Evolutionary conservation across 768 basidiomycete species (phyloP).

Genomic region (Naganishia onofrii): DNA sequence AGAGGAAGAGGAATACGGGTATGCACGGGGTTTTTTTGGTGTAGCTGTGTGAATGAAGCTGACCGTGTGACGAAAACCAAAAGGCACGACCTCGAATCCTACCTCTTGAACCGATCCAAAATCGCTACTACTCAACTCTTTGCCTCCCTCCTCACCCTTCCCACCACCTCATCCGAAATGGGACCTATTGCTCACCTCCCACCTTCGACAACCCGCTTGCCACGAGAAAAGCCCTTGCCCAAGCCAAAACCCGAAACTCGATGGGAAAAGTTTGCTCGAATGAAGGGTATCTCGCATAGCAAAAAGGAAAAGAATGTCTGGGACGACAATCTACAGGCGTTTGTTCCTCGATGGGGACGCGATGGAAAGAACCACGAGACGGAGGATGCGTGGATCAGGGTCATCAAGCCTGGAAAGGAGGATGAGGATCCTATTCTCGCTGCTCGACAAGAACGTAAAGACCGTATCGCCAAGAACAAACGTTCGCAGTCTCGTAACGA

Average conservation of each 20-base stretch:
- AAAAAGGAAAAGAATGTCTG: conserved; percentile 75
- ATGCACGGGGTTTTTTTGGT: too few species aligned
- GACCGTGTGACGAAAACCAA: not conserved
- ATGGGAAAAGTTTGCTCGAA: conserved; percentile 92
- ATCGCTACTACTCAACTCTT: conserved; percentile 80
- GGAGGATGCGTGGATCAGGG: conserved; percentile 87
- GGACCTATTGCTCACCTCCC: conserved; percentile 81
- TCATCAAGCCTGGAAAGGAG: conserved; percentile 77
- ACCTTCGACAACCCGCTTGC: conserved; percentile 61
- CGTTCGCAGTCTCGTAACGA: conserved; percentile 70
- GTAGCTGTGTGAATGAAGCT: not conserved
- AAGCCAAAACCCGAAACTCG: conserved; percentile 90
- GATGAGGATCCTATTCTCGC: conserved; percentile 75
- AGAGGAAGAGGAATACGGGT: conserved; percentile 81
- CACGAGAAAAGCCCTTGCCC: conserved; percentile 86
- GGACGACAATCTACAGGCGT: conserved; percentile 93
- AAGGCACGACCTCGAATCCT: conserved; percentile 75
- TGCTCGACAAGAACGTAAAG: conserved; percentile 75
- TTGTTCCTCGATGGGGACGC: conserved; percentile 86
- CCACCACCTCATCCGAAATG: conserved; percentile 59
- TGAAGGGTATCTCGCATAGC: conserved; percentile 86
- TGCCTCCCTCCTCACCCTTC: conserved; percentile 74
- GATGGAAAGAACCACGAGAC: conserved; percentile 76
- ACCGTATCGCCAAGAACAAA: conserved; percentile 78
- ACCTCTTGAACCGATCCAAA: conserved; percentile 70